These are phyloP conservation scores for Helminthosporium solani DNA, from an alignment of 2,329 filamentous ascomycete genomes.

Conservation along the genomic window DNA sequence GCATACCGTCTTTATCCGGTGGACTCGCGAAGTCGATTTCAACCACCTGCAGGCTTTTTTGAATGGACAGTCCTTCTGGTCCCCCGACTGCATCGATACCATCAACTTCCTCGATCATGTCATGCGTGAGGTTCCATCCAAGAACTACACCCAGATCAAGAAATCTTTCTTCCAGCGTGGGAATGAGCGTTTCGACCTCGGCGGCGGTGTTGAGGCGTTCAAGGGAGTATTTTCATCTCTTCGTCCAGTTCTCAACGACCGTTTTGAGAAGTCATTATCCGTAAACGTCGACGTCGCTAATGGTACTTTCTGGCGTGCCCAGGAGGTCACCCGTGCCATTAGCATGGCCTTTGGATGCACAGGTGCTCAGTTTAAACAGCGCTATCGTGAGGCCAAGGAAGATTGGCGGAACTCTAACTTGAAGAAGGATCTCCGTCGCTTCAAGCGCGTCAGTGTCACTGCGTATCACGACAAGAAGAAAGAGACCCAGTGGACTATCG, in stretches of 20 bases:
- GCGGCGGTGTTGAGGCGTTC: slow-evolving; percentile 70
- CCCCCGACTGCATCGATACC: slow-evolving; percentile 68
- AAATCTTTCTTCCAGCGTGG: slow-evolving; percentile 75
- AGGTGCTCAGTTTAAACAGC: slow-evolving; percentile 33
- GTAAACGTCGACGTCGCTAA: slow-evolving; percentile 93
- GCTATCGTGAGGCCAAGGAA: slow-evolving; percentile 19
- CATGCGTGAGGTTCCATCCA: slow-evolving; percentile 74
- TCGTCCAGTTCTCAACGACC: slow-evolving; percentile 63
- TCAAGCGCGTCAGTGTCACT: slow-evolving; percentile 45
- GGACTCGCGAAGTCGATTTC: slow-evolving; percentile 69
- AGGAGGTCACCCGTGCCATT: slow-evolving; percentile 39
- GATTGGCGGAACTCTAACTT: slow-evolving; percentile 30
- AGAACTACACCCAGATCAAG: slow-evolving; percentile 69
- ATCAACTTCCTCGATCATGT: slow-evolving; percentile 92
- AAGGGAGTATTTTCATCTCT: slow-evolving; percentile 90
- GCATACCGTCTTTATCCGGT: slow-evolving; percentile 63
- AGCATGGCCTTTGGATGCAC: slow-evolving; percentile 29
- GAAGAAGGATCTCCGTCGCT: slow-evolving; percentile 43
- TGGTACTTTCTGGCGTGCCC: slow-evolving; percentile 75
- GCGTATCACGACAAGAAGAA: slow-evolving; percentile 40
- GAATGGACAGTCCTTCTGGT: slow-evolving; percentile 51
- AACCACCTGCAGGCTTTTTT: slow-evolving; percentile 66
- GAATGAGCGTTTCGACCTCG: slow-evolving; percentile 54
- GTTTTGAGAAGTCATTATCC: slow-evolving; percentile 61
- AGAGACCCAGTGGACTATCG: slow-evolving; percentile 52